Conservation (phyloP, 345 rosid genomes). For the Eucalyptus curtisii region DNA sequence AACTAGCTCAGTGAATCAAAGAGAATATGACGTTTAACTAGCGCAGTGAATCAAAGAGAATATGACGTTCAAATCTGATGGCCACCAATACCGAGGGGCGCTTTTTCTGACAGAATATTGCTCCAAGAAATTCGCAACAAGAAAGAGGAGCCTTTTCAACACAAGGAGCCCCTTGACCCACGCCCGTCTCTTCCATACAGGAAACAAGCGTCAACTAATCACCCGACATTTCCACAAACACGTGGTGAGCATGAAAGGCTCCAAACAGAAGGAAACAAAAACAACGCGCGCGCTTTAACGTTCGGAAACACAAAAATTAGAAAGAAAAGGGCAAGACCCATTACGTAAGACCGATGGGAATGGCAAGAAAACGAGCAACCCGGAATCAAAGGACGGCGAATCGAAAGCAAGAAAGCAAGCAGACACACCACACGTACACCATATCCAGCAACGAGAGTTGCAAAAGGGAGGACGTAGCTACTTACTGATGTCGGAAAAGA, state of each 20-base stretch:
- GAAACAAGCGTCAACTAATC: neutral
- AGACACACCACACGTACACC: rapidly evolving
- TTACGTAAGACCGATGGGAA: neutral
- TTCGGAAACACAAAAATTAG: neutral
- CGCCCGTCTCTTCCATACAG: neutral
- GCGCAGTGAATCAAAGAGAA: neutral
- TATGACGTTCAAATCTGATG: neutral
- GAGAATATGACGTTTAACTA: neutral
- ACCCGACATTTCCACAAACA: neutral
- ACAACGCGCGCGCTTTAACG: neutral
- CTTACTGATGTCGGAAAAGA: neutral
- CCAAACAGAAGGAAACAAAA: neutral
- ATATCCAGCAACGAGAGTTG: neutral
- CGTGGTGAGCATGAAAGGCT: neutral
- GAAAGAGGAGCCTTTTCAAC: neutral
- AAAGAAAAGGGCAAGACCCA: neutral
- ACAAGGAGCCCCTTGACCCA: neutral
- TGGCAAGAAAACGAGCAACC: neutral
- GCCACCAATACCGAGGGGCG: neutral
- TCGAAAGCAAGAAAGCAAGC: neutral
- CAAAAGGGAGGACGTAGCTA: neutral
- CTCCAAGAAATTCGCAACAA: neutral
- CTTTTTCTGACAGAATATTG: neutral
- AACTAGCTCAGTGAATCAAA: no score
- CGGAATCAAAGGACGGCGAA: neutral